Evolutionary conservation across 345 rosid species (phyloP).

Genomic region (Ceriops decandra): DNA sequence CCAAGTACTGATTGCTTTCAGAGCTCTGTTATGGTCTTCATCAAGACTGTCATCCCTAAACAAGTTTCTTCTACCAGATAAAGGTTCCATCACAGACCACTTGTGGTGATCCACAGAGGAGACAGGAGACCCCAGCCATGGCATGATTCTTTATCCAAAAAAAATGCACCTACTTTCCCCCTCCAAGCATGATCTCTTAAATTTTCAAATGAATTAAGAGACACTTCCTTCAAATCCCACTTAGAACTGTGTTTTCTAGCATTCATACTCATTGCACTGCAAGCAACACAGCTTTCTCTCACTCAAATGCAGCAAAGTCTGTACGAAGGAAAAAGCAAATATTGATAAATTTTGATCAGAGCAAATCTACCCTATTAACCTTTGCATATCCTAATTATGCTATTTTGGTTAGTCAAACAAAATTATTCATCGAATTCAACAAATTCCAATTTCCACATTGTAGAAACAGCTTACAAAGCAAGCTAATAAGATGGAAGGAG

Average conservation of each 20-base stretch:
- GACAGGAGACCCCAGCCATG: conserved; percentile 42
- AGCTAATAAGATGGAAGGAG: background rate
- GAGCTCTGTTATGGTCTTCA: conserved; percentile 30
- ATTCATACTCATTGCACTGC: conserved; percentile 50
- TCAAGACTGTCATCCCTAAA: conserved; percentile 37
- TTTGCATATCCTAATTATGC: background rate
- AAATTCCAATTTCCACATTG: background rate
- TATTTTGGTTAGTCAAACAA: background rate
- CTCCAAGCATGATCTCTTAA: conserved; percentile 31
- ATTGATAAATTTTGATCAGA: conserved; percentile 10
- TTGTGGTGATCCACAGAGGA: conserved; percentile 40
- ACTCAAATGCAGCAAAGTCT: conserved; percentile 19
- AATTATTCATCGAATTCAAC: background rate
- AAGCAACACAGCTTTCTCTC: conserved; percentile 15
- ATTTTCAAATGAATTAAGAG: conserved; percentile 40
- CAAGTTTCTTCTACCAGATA: conserved; percentile 52
- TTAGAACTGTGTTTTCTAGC: conserved; percentile 61
- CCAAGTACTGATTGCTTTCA: conserved; percentile 26
- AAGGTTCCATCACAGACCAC: conserved; percentile 50
- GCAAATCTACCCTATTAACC: background rate
- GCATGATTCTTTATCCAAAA: conserved; percentile 45
- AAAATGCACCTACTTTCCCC: conserved; percentile 37
- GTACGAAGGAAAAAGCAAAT: conserved; percentile 7
- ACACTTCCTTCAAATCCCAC: conserved; percentile 76
- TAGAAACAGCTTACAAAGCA: background rate